Conservation (phyloP, 1,139 yeast genomes). For the Insectozyma bohioensis region DNA sequence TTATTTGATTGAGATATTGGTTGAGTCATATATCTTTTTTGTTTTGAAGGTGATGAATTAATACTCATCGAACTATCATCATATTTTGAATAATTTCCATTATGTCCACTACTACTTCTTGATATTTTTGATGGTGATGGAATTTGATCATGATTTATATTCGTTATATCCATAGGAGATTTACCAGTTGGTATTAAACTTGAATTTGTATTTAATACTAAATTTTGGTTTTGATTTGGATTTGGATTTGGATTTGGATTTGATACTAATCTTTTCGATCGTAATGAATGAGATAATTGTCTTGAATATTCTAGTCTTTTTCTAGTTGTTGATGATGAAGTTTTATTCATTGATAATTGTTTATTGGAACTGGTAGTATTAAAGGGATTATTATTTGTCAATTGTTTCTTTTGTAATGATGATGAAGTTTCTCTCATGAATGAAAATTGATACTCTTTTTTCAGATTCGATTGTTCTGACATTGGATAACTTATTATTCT, state of each 20-base stretch:
- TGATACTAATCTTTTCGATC: conserved; percentile 18
- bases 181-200: too few species aligned
- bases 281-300: conserved; percentile 17
- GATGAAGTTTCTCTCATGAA: conserved; percentile 42
- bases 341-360: too few species aligned
- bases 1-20: conserved; percentile 8
- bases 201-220: too few species aligned
- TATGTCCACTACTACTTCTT: conserved; percentile 1
- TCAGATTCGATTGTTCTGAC: conserved; percentile 15
- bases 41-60: conserved; percentile 12
- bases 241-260: conserved; percentile 1
- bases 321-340: conserved; percentile 13
- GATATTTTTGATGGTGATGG: conserved; percentile 10
- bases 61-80: too few species aligned
- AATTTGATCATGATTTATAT: background rate
- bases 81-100: conserved; percentile 1
- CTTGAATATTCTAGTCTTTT: conserved; percentile 19
- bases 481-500: conserved; percentile 17
- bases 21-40: conserved; percentile 11
- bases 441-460: conserved; percentile 24
- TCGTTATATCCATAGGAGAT: conserved; percentile 1
- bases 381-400: conserved; percentile 4
- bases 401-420: conserved; percentile 29
- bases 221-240: background rate
- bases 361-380: conserved; percentile 6